A percentile compares a stretch with the other conserved stretches of the same genome.
phyloP scores from a whole-genome alignment of 2,329 filamentous ascomycete genomes.

The Fusarium sp. region DNA sequence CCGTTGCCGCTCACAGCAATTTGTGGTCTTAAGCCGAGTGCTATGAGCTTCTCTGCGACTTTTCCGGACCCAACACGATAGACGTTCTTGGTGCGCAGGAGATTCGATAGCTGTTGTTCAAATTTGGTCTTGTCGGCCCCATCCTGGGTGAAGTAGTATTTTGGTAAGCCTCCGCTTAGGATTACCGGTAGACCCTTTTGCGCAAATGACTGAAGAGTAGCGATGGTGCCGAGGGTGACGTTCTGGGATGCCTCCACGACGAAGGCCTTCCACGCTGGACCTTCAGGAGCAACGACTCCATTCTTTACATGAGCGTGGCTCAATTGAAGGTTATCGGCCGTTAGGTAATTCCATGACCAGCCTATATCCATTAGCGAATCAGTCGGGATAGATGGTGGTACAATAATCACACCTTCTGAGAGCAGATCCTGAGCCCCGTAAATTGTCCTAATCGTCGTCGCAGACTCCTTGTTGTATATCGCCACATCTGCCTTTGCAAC shows the following conservation, averaged over 20 bases:
- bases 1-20: not conserved
- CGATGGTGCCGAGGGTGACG: not conserved
- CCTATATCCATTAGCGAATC: not conserved
- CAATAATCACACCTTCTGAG: not conserved
- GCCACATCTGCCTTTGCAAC: constrained; percentile 18
- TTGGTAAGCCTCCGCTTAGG: not conserved
- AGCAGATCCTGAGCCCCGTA: too few relatives aligned
- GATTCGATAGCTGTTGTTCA: not conserved
- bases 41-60: not conserved
- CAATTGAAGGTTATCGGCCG: constrained; percentile 1
- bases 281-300: not conserved
- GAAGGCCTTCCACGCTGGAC: constrained; percentile 2
- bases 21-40: not conserved
- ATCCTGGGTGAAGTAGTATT: not conserved
- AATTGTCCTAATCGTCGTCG: not conserved
- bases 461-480: constrained; percentile 1
- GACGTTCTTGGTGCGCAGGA: not conserved
- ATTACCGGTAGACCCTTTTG: constrained; percentile 9
- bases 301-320: not conserved
- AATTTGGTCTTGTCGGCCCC: not conserved
- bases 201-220: not conserved
- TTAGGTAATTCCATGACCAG: constrained; percentile 14
- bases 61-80: not conserved
- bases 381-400: too few relatives aligned
- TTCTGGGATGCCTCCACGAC: not conserved